Evolutionary conservation across 202 grass and related monocot species (phyloP).

Genomic region (Hordeum pubiflorum): DNA sequence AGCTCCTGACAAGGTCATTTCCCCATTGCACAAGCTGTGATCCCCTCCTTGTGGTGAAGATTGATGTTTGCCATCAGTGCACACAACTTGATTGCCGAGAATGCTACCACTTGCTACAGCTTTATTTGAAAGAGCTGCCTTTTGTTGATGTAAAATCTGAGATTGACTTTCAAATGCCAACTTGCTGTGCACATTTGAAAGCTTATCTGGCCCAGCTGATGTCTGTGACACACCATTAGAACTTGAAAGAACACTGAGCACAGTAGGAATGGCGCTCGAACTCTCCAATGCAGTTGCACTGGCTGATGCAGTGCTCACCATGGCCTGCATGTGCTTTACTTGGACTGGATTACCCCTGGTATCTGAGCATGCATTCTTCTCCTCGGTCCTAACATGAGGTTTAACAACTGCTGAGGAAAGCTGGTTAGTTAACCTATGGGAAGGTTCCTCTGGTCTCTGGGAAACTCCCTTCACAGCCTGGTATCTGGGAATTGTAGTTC

Average conservation of each 20-base stretch:
- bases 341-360: slow-evolving; percentile 12
- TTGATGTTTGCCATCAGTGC: slow-evolving; percentile 22
- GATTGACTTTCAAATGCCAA: slow-evolving; percentile 12
- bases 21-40: neutral
- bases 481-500: slow-evolving; percentile 1
- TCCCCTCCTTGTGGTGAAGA: slow-evolving; percentile 24
- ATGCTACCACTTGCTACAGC: slow-evolving; percentile 3
- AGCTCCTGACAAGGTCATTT: neutral
- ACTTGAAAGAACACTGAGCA: slow-evolving; percentile 14
- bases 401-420: slow-evolving; percentile 13
- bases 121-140: neutral
- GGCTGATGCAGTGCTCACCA: neutral
- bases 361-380: slow-evolving; percentile 34
- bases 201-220: slow-evolving; percentile 17
- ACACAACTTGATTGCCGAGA: slow-evolving; percentile 3
- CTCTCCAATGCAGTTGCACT: slow-evolving; percentile 17
- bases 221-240: slow-evolving; percentile 19
- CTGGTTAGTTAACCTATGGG: neutral
- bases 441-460: slow-evolving; percentile 14
- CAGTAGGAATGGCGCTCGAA: neutral
- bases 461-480: slow-evolving; percentile 12
- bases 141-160: slow-evolving; percentile 16
- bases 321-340: slow-evolving; percentile 15
- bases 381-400: slow-evolving; percentile 19
- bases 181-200: slow-evolving; percentile 19